Evolutionary conservation across 495 filamentous ascomycete species (phyloP), one percentile per base, ranked within the genome.

Genomic region (Xylaria nigripes): DNA sequence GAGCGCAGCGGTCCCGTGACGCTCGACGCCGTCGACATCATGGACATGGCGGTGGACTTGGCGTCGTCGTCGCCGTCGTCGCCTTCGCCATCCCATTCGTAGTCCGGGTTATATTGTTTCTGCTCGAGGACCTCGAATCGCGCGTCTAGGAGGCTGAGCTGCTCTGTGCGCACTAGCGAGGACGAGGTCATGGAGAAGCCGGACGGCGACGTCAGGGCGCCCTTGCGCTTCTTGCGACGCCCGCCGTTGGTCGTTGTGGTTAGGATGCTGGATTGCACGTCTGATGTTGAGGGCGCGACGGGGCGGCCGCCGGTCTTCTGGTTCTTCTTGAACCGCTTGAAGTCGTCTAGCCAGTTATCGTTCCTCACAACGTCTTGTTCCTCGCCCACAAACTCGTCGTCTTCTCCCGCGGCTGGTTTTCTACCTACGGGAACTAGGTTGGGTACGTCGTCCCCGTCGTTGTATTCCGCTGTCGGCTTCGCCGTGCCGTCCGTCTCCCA

Each of bases 121-220:
- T 87, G 85, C 66, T 95, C 89, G 25, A 96, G 79, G 72, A 84
- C 86, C 60, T 96, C 93, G 64, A 97, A 99, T 13, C 93, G 83
- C 41, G 83, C 84, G 66, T 99, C 94, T 18, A 97, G 76, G 10
- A 90, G 78, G 5, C 83, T 83, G 34, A 90, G 78, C n/a, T 89
- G 89, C 56, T 96, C 93, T 1, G 92, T 97, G 40, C 94, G 81
- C 19, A 85, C 81, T 6, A 97, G 75, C 0, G 90, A 85, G 0
- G 93, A 96, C 6, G 88, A 95, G 0, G 86, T 90, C 94, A 97
- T 99, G n/a, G 90, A 95, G 72, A 95, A 97, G 15, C 80, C 79
- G 6, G 92, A 92, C 1, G 86, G 87, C 61, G 86, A 88, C 19
- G 93, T 96, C 67, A 93, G 67, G 18, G 93, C 90, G 43, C 90